Percentiles rank a stretch among this genome's conserved stretches.
Conservation (phyloP, 495 filamentous ascomycete species). For the Hyphodiscus hymeniophilus region DNA sequence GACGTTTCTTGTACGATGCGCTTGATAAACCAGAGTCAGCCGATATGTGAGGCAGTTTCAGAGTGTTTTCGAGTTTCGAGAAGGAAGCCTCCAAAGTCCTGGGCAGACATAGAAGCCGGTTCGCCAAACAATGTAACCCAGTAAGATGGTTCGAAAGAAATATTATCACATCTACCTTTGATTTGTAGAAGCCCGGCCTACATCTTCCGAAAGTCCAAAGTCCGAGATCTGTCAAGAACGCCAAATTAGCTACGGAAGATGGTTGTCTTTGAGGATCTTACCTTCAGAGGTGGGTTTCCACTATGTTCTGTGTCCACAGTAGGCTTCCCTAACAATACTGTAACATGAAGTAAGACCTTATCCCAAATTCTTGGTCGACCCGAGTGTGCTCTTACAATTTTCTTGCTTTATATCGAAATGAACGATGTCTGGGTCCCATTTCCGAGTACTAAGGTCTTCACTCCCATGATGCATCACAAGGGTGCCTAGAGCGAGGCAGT, state of each 20-base stretch:
- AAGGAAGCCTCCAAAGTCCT: too few relatives aligned
- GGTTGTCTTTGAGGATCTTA: too few relatives aligned
- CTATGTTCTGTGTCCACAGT: not conserved
- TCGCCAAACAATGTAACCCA: too few relatives aligned
- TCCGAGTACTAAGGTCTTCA: not conserved
- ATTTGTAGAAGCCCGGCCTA: too few relatives aligned
- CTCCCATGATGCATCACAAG: not conserved
- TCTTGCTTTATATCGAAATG: constrained; percentile 1
- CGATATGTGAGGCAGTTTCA: too few relatives aligned
- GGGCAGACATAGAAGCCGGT: too few relatives aligned
- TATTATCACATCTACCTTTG: not conserved
- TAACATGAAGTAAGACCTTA: not conserved
- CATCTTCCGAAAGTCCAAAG: not conserved
- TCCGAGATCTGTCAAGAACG: not conserved
- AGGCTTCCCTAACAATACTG: not conserved
- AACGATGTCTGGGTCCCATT: not conserved
- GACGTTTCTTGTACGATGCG: too few relatives aligned
- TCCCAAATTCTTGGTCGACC: too few relatives aligned
- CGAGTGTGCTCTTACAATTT: not conserved
- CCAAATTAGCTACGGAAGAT: not conserved
- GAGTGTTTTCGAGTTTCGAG: too few relatives aligned
- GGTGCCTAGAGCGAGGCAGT: not conserved
- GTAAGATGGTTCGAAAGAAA: too few relatives aligned
- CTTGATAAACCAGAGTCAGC: too few relatives aligned
- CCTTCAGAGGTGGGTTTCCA: not conserved